phyloP scores from a whole-genome alignment of 768 basidiomycete species.

The Agrocybe praecox region DNA sequence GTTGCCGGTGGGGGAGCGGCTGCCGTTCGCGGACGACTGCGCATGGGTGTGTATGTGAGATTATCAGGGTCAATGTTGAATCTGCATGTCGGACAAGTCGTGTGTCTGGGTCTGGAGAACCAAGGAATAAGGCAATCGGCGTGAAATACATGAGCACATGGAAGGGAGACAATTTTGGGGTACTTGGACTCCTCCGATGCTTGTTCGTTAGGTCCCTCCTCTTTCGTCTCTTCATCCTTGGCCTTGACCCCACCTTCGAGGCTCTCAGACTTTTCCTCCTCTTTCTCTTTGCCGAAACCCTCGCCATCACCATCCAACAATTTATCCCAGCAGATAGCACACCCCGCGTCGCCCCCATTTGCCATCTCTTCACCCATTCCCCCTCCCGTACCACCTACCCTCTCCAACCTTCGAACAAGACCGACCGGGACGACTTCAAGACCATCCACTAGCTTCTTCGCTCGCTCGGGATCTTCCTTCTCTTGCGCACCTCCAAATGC shows the following conservation, averaged over 20 bases:
- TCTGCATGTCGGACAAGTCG: conserved; percentile 83
- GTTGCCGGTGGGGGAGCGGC: background rate
- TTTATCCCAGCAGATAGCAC: conserved; percentile 79
- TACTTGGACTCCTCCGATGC: conserved; percentile 13
- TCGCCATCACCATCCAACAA: conserved; percentile 51
- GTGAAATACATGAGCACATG: conserved; percentile 84
- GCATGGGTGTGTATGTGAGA: conserved; percentile 48
- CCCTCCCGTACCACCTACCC: conserved; percentile 40
- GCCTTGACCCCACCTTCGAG: too few species aligned
- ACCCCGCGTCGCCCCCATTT: conserved; percentile 45
- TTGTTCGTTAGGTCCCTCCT: conserved; percentile 10
- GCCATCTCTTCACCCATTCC: conserved; percentile 29
- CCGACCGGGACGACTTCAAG: conserved; percentile 70
- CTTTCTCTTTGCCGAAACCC: conserved; percentile 21
- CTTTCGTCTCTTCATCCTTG: conserved; percentile 3
- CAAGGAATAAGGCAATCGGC: conserved; percentile 77
- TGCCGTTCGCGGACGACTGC: conserved; percentile 15
- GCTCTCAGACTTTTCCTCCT: conserved; percentile 10
- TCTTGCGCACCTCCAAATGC: conserved; percentile 27
- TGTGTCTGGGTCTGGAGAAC: conserved; percentile 79
- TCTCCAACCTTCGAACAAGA: conserved; percentile 64
- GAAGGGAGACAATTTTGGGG: conserved; percentile 64
- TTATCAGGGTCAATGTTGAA: conserved; percentile 85
- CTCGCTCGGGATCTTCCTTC: conserved; percentile 68
- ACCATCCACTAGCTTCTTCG: conserved; percentile 61